Evolutionary conservation across 1,284 basidiomycete genomes (phyloP).

Genomic region (Caloboletus firmus): DNA sequence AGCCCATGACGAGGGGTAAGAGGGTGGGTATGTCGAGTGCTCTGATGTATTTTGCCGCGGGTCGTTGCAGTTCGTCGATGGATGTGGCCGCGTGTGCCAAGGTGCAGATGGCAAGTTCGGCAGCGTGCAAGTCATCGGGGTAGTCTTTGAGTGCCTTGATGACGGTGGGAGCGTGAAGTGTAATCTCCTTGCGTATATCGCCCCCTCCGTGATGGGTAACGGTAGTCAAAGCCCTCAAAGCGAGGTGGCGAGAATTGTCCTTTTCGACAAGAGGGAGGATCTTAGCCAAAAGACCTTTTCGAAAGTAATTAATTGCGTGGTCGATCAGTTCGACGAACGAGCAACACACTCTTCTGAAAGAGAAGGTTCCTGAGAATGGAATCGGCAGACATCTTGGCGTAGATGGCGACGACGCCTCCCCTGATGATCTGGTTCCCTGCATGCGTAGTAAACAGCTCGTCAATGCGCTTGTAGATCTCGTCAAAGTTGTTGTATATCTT

Average conservation of each 20-base stretch:
- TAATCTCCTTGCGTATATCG: constrained; percentile 50
- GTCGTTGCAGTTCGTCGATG: constrained; percentile 41
- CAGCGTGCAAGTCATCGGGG: constrained; percentile 49
- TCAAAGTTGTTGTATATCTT: constrained; percentile 58
- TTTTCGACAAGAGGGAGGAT: constrained; percentile 52
- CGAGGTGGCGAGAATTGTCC: constrained; percentile 48
- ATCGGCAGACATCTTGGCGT: constrained; percentile 62
- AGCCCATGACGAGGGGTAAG: constrained; percentile 43
- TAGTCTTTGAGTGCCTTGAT: constrained; percentile 47
- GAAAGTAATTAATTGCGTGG: not conserved
- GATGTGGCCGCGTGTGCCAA: constrained; percentile 54
- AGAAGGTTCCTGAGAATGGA: constrained; percentile 57
- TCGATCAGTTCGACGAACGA: not conserved
- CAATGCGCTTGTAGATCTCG: constrained; percentile 48
- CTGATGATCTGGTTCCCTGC: constrained; percentile 41
- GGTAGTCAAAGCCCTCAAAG: constrained; percentile 53
- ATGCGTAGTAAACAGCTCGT: constrained; percentile 43
- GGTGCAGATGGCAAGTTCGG: constrained; percentile 52
- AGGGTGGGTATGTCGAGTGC: constrained; percentile 47
- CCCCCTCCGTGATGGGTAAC: constrained; percentile 63
- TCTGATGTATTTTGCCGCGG: constrained; percentile 38
- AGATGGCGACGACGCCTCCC: constrained; percentile 60
- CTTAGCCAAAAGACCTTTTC: constrained; percentile 53
- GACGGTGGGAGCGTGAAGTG: constrained; percentile 43
- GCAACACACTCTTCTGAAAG: constrained; percentile 47